Evolutionary conservation across 176 grass and related monocot species (phyloP), one percentile per base, ranked within the genome.

Genomic region (Canna indica): DNA sequence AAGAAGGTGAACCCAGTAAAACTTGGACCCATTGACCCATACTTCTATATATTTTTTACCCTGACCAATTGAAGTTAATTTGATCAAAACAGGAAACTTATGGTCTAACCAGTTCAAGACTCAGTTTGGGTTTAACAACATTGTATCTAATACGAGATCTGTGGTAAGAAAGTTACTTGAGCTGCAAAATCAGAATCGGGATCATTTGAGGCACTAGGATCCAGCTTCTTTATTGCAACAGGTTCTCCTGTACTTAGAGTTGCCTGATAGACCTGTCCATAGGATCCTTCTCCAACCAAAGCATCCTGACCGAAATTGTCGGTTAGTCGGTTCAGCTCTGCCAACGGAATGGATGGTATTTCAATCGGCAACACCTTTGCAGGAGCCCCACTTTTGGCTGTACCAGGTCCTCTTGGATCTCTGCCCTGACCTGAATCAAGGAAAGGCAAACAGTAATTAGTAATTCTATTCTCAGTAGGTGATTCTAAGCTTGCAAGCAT

Each of bases 271-370:
- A 97, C 88, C 29, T 77, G 86, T 16, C 93, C 93, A 74, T 97
- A 97, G 18, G 93, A 97, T 16, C 88, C 93, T 53, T 97, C 93
- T 12, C 93, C 86, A 31, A 97, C 85, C 65, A 92, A 81, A n/a
- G 86, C 73, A 12, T 83, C 74, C 47, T 80, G 64, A 5, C 84
- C 82, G 31, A 97, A 97, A 79, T 85, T 87, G 57, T 29, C 60
- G 8, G 93, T 97, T 0, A 90, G 64, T 1, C 79, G 78, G 68
- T 92, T 92, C 30, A 97, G 86, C 70, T 97, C 93, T 39, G 81
- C 41, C 67, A 97, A 68, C 22, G 77, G 11, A 22, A 92, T 64
- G 7, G 82, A 48, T 7, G 88, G 93, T 33, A 92, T 73, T 65
- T 97, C 88, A 67, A 97, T 87, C 8, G 86, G 83, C 47, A 89